Percentiles rank a stretch among this genome's conserved stretches.
phyloP scores from a whole-genome alignment of 306 rosid genomes.

The Cucurbita pepo region DNA sequence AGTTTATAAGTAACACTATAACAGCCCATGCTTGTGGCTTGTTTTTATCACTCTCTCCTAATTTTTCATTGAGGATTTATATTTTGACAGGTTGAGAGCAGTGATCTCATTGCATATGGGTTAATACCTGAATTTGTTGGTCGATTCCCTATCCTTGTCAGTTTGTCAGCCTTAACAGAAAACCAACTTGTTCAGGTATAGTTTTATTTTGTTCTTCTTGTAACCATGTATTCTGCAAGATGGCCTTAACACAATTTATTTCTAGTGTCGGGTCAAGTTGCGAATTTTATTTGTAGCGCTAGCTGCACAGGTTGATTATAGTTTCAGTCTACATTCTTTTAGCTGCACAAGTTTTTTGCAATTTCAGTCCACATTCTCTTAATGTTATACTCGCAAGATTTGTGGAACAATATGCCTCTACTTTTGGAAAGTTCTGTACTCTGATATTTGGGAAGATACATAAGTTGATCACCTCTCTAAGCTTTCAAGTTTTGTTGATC shows the following conservation, averaged over 20 bases:
- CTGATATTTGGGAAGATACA: not conserved
- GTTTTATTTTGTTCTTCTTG: not conserved
- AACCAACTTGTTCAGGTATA: slow-evolving; percentile 80
- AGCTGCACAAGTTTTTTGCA: not conserved
- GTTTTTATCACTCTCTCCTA: not conserved
- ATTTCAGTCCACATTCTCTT: not conserved
- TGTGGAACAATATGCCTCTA: not conserved
- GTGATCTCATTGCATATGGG: slow-evolving; percentile 90
- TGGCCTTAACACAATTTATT: not conserved
- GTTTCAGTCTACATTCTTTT: not conserved
- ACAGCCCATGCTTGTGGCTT: not conserved
- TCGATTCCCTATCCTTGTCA: slow-evolving; percentile 88
- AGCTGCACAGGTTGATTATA: not conserved
- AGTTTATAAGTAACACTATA: slow-evolving; percentile 7
- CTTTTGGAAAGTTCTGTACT: not conserved
- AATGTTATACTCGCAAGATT: not conserved
- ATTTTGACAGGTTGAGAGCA: slow-evolving; percentile 73
- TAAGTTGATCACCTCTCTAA: not conserved
- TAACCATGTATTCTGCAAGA: not conserved
- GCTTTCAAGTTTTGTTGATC: not conserved
- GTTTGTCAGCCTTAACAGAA: slow-evolving; percentile 77
- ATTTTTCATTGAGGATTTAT: not conserved
- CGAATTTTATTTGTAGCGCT: not conserved
- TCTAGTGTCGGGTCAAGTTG: not conserved
- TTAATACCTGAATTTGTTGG: slow-evolving; percentile 97